phyloP scores from a whole-genome alignment of 192 early-diverging fungal genomes.

The Rhizophagus clarus region DNA sequence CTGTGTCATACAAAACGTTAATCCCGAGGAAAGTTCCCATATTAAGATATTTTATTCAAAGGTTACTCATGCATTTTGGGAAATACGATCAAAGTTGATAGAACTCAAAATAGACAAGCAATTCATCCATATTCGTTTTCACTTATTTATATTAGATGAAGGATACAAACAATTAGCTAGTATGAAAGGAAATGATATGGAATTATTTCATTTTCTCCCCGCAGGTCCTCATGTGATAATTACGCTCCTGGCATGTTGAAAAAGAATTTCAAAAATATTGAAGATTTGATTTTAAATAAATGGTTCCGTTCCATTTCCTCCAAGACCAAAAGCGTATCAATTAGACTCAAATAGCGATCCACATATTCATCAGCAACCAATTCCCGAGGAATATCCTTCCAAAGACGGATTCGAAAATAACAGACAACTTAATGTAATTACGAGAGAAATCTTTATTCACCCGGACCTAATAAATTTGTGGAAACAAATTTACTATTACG shows the following conservation, averaged over 20 bases:
- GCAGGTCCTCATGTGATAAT: background rate
- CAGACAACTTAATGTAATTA: constrained; percentile 12
- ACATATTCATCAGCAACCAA: no score
- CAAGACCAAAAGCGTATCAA: background rate
- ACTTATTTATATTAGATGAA: background rate
- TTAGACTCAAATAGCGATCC: background rate
- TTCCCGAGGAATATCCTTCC: background rate
- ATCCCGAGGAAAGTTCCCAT: no score
- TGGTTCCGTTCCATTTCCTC: constrained; percentile 10
- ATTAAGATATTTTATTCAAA: no score
- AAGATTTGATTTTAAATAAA: background rate
- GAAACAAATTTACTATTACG: background rate
- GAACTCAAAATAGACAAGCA: background rate
- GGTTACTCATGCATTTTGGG: no score
- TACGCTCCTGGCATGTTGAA: background rate
- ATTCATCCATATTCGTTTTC: background rate
- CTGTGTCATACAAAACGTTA: no score
- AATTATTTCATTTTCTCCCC: constrained; percentile 4
- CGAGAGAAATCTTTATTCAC: constrained; percentile 13
- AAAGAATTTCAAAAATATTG: constrained; percentile 6
- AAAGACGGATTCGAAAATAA: constrained; percentile 4
- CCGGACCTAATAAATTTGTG: background rate
- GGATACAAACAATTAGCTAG: background rate
- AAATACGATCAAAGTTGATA: no score
- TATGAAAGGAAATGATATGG: constrained; percentile 23